Evolutionary conservation across 2,329 filamentous ascomycete genomes (phyloP).

Genomic region (Beauveria varroae): DNA sequence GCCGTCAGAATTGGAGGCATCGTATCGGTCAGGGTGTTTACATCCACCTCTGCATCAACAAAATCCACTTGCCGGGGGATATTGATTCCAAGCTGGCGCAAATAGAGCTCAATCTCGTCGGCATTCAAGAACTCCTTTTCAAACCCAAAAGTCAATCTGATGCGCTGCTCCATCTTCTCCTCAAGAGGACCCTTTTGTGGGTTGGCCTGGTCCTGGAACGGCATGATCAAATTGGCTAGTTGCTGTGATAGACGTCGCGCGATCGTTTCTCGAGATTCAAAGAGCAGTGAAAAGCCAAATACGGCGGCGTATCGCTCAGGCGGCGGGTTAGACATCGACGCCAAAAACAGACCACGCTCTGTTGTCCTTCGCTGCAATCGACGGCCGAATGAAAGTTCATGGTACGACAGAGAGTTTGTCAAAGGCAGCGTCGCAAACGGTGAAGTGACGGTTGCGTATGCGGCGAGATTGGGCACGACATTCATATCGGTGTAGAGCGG

Average conservation of each 20-base stretch:
- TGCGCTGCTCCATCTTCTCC: slow-evolving; percentile 27
- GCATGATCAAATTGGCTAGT: slow-evolving; percentile 21
- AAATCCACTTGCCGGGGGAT: slow-evolving; percentile 56
- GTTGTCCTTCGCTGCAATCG: slow-evolving; percentile 59
- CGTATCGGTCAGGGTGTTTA: slow-evolving; percentile 27
- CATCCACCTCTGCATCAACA: slow-evolving; percentile 49
- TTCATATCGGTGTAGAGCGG: slow-evolving; percentile 28
- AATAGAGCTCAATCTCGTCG: slow-evolving; percentile 68
- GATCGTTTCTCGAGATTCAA: slow-evolving; percentile 44
- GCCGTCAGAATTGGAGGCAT: not conserved
- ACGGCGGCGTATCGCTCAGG: slow-evolving; percentile 43
- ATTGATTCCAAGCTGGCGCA: slow-evolving; percentile 54
- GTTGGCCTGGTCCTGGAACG: slow-evolving; percentile 4
- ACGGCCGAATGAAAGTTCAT: slow-evolving; percentile 62
- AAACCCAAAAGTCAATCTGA: slow-evolving; percentile 52
- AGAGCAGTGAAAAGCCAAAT: slow-evolving; percentile 64
- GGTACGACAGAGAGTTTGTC: slow-evolving; percentile 50
- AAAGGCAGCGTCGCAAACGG: slow-evolving; percentile 29
- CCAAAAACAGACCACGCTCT: slow-evolving; percentile 55
- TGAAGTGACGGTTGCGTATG: slow-evolving; percentile 10
- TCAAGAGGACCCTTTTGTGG: slow-evolving; percentile 3
- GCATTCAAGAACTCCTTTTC: slow-evolving; percentile 71
- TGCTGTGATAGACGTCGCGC: slow-evolving; percentile 29
- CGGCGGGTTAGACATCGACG: slow-evolving; percentile 42
- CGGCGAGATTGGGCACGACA: slow-evolving; percentile 9